Conservation (phyloP, 2,329 filamentous ascomycete species). For the Hymenoscyphus fraxineus region DNA sequence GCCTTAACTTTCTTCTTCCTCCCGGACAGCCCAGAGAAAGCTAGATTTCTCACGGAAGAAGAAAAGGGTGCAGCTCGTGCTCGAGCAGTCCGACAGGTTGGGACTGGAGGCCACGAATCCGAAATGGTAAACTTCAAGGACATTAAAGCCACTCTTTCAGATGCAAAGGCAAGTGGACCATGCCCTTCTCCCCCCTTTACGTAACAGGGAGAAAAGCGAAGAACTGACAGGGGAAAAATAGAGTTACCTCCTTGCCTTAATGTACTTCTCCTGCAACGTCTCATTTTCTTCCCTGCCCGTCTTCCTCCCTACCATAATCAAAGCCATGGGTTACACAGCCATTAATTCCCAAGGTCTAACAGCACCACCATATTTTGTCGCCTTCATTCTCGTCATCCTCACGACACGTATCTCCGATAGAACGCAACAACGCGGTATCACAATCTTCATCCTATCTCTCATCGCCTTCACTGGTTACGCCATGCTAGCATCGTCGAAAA, state of each 20-base stretch:
- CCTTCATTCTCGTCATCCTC: slow-evolving; percentile 58
- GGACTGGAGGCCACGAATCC: slow-evolving; percentile 46
- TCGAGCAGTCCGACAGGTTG: slow-evolving; percentile 50
- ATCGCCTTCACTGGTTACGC: slow-evolving; percentile 61
- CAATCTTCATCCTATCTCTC: slow-evolving; percentile 53
- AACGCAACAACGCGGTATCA: slow-evolving; percentile 58
- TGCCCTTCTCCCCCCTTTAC: slow-evolving; percentile 52
- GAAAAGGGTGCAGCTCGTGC: slow-evolving; percentile 50
- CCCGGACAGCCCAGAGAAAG: slow-evolving; percentile 49
- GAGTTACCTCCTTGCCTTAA: slow-evolving; percentile 36
- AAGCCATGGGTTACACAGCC: slow-evolving; percentile 63
- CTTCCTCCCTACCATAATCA: slow-evolving; percentile 60
- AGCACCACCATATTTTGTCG: slow-evolving; percentile 66
- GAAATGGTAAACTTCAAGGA: slow-evolving; percentile 45
- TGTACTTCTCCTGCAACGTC: slow-evolving; percentile 61
- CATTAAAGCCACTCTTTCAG: slow-evolving; percentile 43
- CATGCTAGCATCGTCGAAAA: slow-evolving; percentile 54
- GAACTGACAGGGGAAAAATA: slow-evolving; percentile 4
- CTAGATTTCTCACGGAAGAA: slow-evolving; percentile 45
- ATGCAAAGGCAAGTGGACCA: slow-evolving; percentile 47
- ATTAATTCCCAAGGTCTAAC: slow-evolving; percentile 69
- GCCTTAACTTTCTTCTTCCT: slow-evolving; percentile 52
- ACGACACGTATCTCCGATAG: slow-evolving; percentile 64
- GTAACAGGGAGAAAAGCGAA: neutral
- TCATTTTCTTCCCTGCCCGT: slow-evolving; percentile 63